A percentile compares a stretch with the other conserved stretches of the same genome.
phyloP scores from a whole-genome alignment of 768 basidiomycete genomes.

The Chalciporus sphaerocephalus region DNA sequence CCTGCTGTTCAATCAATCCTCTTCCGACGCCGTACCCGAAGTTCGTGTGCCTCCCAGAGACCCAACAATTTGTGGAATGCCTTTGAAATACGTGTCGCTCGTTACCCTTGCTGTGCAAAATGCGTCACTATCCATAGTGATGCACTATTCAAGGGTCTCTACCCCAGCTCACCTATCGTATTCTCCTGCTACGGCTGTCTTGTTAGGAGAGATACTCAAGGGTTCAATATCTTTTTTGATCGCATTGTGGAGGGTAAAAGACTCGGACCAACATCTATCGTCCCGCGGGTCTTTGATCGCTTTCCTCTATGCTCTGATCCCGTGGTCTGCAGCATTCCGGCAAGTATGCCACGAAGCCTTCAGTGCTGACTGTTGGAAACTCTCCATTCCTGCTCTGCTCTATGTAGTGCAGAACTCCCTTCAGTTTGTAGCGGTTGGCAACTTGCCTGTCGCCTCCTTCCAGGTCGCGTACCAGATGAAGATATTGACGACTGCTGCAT shows the following conservation, averaged over 20 bases:
- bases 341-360: constrained; percentile 72
- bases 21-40: constrained; percentile 33
- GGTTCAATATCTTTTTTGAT: constrained; percentile 88
- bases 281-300: constrained; percentile 39
- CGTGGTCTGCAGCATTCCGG: constrained; percentile 48
- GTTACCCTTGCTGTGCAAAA: constrained; percentile 93
- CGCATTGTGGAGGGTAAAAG: constrained; percentile 56
- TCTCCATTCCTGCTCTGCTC: constrained; percentile 92
- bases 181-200: constrained; percentile 90
- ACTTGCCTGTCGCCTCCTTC: constrained; percentile 95
- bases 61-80: constrained; percentile 65
- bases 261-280: constrained; percentile 39
- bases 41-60: constrained; percentile 19
- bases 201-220: constrained; percentile 92
- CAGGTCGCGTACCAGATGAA: constrained; percentile 99
- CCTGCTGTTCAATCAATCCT: constrained; percentile 32
- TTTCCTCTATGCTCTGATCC: constrained; percentile 36
- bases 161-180: constrained; percentile 75
- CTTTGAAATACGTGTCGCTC: constrained; percentile 80
- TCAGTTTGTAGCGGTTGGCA: constrained; percentile 93
- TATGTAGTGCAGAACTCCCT: constrained; percentile 96
- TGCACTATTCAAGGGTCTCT: constrained; percentile 97
- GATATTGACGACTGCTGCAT: constrained; percentile 93
- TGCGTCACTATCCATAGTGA: constrained; percentile 90
- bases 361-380: constrained; percentile 93